These are phyloP conservation scores for Hanseniaspora valbyensis DNA, from an alignment of 805 yeast genomes.

Conservation along the genomic window DNA sequence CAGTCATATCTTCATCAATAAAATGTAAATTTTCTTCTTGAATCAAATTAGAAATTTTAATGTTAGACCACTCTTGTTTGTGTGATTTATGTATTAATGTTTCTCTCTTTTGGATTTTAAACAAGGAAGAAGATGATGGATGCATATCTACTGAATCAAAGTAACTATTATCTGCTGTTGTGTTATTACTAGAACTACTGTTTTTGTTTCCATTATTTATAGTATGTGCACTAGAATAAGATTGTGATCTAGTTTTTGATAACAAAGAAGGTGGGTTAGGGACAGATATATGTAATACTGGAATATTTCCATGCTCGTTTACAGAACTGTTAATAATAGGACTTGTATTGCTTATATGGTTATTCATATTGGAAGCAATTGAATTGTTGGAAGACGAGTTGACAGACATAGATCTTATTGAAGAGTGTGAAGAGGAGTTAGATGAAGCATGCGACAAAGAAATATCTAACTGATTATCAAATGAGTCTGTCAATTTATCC, in stretches of 20 bases:
- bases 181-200: not conserved
- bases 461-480: conserved; percentile 1
- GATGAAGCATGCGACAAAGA: conserved; percentile 3
- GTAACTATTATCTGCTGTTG: conserved; percentile 19
- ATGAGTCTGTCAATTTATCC: not conserved
- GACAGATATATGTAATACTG: not conserved
- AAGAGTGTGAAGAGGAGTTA: conserved; percentile 5
- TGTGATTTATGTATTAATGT: conserved; percentile 21
- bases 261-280: conserved; percentile 13
- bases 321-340: not conserved
- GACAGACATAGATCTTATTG: conserved; percentile 4
- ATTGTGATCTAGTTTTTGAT: conserved; percentile 9
- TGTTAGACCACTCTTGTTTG: conserved; percentile 53
- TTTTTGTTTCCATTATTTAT: not conserved
- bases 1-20: conserved; percentile 44
- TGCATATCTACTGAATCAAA: not conserved
- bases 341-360: not conserved
- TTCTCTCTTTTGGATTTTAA: conserved; percentile 11
- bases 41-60: conserved; percentile 59
- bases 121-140: conserved; percentile 18
- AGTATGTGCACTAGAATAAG: not conserved
- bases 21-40: conserved; percentile 26
- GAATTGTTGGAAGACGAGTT: not conserved
- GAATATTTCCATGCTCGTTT: not conserved
- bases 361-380: not conserved